Base-by-base conservation (phyloP, 371 early-diverging fungal species). In the Lichtheimia ornata region DNA sequence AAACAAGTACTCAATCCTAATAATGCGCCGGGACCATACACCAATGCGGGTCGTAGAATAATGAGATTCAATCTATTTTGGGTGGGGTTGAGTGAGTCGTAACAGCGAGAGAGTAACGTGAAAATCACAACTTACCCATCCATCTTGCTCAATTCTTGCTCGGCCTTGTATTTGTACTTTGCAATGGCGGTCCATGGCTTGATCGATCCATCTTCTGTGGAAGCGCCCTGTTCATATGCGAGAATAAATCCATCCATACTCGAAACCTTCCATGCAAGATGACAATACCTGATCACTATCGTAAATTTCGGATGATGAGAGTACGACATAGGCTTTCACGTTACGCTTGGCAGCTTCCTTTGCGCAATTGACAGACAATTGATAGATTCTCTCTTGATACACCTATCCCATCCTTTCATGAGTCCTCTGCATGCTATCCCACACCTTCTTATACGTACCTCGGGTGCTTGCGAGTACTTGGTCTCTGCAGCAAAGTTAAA, bases 401-500 rank as follows among this genome's bases (percentile, higher is more conserved):
- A 94, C 76, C 86, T 86, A 28, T 20, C 41, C 18, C 14, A 6
- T 15, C 20, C 5, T 11, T 2, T 22, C 9, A 35, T 40, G 42
- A 40, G 20, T 4, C 22, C 18, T 51, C 28, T 47, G 14, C 5
- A 42, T 18, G 30, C 11, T 22, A 35, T 35, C 35, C 35, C 5
- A 5, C 6, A 35, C 9, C 11, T 35, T 35, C 9, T 35, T 2
- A 35, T 35, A 28, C 56, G 64, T 72, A 91, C 94, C 68, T 88
- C 90, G 22, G 90, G 84, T 0, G 88, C 77, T 71, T 93, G 95
- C 0, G 92, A 91, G 72, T 93, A 95, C 69, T 94, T 95, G 40
- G 91, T 92, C 74, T 97, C 97, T 15, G 89, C 89, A 7, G 95
- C 96, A 66, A 92, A 83, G 73, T 97, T 94, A 76, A 95, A 88